Evolutionary conservation across 2,329 filamentous ascomycete genomes (phyloP).

Genomic region (Ascochyta lentis): DNA sequence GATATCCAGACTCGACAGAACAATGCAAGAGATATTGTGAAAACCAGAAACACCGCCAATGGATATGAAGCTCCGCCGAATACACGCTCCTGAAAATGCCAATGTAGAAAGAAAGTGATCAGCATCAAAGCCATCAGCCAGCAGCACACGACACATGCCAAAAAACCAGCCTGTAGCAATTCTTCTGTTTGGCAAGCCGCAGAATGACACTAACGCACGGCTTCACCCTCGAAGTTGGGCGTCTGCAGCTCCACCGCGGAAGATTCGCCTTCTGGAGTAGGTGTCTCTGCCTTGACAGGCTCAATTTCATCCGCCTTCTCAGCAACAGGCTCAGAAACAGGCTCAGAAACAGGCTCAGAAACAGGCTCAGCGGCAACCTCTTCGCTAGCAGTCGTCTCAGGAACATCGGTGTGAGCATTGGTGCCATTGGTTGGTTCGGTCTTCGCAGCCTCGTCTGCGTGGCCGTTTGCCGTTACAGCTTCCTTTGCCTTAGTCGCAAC

Average conservation of each 20-base stretch:
- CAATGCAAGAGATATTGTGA: slow-evolving; percentile 13
- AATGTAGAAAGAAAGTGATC: slow-evolving; percentile 21
- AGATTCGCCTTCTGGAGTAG: slow-evolving; percentile 30
- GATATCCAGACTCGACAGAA: slow-evolving; percentile 27
- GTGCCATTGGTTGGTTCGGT: slow-evolving; percentile 7
- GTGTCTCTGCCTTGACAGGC: slow-evolving; percentile 19
- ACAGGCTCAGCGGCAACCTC: slow-evolving; percentile 1
- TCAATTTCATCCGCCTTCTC: slow-evolving; percentile 13
- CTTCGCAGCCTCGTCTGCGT: slow-evolving; percentile 25
- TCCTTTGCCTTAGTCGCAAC: slow-evolving; percentile 45
- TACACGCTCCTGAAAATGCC: slow-evolving; percentile 48
- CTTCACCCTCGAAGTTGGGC: slow-evolving; percentile 29
- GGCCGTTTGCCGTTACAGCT: slow-evolving; percentile 37
- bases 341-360: slow-evolving; percentile 1
- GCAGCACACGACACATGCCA: not conserved
- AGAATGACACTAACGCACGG: slow-evolving; percentile 26
- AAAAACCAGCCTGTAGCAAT: not conserved
- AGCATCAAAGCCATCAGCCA: slow-evolving; percentile 3
- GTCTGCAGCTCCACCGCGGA: slow-evolving; percentile 34
- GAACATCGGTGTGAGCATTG: slow-evolving; percentile 4
- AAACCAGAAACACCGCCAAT: slow-evolving; percentile 37
- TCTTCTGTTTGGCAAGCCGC: not conserved
- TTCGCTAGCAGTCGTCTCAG: not conserved
- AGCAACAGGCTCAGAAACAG: slow-evolving; percentile 2
- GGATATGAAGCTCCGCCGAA: slow-evolving; percentile 38